A percentile compares a stretch with the other conserved stretches of the same genome.
phyloP scores from a whole-genome alignment of 495 filamentous ascomycete species.

The Glarea lozoyensis region DNA sequence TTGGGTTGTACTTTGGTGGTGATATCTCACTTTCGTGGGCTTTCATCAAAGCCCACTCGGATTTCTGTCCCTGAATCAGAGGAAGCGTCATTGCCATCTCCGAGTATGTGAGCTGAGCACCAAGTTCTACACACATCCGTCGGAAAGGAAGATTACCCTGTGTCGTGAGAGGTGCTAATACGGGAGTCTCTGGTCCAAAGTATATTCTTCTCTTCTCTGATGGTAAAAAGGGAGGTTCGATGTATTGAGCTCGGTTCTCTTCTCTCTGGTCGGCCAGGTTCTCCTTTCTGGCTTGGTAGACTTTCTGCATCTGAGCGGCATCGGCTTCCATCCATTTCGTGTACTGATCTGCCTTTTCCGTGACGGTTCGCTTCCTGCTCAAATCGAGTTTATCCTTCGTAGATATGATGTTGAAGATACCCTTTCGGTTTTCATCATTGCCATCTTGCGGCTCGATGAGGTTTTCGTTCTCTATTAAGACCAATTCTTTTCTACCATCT shows the following conservation, averaged over 20 bases:
- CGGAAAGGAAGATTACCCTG: constrained; percentile 98
- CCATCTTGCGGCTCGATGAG: constrained; percentile 16
- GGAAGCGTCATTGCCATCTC: constrained; percentile 96
- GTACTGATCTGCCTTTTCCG: constrained; percentile 67
- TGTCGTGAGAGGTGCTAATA: constrained; percentile 78
- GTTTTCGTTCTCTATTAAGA: constrained; percentile 45
- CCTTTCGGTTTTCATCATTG: constrained; percentile 31
- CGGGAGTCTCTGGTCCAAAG: constrained; percentile 85
- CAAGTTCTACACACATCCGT: constrained; percentile 80
- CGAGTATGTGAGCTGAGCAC: constrained; percentile 90
- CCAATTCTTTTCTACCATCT: constrained; percentile 74
- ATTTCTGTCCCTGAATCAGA: constrained; percentile 80
- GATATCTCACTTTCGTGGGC: constrained; percentile 72
- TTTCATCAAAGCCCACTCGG: constrained; percentile 91
- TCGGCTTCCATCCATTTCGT: constrained; percentile 62
- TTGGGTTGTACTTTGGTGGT: constrained; percentile 45
- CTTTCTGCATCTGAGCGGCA: constrained; percentile 43
- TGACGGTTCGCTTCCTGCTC: constrained; percentile 52
- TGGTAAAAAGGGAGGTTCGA: constrained; percentile 74
- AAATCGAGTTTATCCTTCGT: constrained; percentile 58
- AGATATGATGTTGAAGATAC: constrained; percentile 65
- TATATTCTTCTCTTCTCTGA: constrained; percentile 92
- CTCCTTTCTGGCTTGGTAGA: constrained; percentile 34
- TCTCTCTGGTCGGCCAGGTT: constrained; percentile 34
- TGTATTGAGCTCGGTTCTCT: constrained; percentile 70